These are phyloP conservation scores for Nymphaea thermarum DNA, from an alignment of 164 flowering plant species.

Conservation along the genomic window DNA sequence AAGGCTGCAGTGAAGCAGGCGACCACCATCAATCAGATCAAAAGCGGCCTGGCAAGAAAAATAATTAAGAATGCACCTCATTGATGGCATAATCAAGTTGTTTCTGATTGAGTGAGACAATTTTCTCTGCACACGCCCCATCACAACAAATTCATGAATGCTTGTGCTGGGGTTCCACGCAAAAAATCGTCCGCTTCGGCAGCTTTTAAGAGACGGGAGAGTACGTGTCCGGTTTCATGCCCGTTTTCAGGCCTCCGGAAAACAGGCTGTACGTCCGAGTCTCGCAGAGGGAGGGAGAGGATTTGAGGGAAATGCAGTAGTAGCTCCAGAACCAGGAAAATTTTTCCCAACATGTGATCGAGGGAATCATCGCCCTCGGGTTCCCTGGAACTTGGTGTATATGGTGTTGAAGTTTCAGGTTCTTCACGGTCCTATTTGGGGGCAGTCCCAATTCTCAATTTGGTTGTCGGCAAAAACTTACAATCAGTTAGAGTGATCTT, in stretches of 20 bases:
- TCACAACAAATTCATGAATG: slow-evolving; percentile 15
- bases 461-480: too few species aligned
- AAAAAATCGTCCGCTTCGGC: slow-evolving; percentile 1
- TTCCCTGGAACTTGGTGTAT: too few species aligned
- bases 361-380: too few species aligned
- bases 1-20: background rate
- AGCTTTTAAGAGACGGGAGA: slow-evolving; percentile 1
- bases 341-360: too few species aligned
- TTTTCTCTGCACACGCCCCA: slow-evolving; percentile 10
- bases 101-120: slow-evolving; percentile 3
- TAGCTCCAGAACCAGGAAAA: too few species aligned
- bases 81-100: slow-evolving; percentile 1
- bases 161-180: slow-evolving; percentile 2
- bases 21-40: background rate
- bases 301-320: too few species aligned
- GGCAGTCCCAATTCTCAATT: too few species aligned
- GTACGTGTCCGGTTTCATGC: background rate
- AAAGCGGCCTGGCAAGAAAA: background rate
- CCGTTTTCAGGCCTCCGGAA: slow-evolving; percentile 2
- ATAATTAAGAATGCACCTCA: background rate
- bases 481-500: too few species aligned
- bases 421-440: too few species aligned
- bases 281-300: too few species aligned
- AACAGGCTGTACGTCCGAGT: too few species aligned
- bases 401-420: too few species aligned